Evolutionary conservation across 352 stramenopile species (phyloP).

Genomic region (Globisporangium cylindrosporum): DNA sequence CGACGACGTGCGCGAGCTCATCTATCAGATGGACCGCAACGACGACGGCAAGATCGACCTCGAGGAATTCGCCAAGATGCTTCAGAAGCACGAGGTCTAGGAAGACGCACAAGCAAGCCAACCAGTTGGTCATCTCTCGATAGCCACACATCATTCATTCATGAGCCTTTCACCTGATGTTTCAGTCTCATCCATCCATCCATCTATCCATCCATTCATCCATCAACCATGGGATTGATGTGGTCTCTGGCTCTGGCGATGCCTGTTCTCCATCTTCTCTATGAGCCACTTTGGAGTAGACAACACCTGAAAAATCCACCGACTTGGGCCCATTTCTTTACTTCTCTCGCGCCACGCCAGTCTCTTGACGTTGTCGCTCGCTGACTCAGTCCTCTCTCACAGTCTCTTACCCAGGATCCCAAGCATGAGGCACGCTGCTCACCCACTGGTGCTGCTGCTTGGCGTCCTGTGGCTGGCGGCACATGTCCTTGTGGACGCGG

Average conservation of each 20-base stretch:
- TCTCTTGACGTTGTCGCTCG: neutral
- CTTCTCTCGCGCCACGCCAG: neutral
- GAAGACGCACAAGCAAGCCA: slow-evolving; percentile 6
- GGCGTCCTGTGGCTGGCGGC: neutral
- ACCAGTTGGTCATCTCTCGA: neutral
- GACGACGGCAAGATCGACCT: slow-evolving; percentile 74
- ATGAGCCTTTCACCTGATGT: neutral
- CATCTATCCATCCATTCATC: slow-evolving; percentile 8
- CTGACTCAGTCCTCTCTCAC: neutral
- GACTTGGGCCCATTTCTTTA: slow-evolving; percentile 2
- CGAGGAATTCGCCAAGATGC: slow-evolving; percentile 69
- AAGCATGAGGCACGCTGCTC: neutral
- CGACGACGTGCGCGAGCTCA: slow-evolving; percentile 67
- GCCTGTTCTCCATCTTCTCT: slow-evolving; percentile 18
- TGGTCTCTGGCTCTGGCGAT: slow-evolving; percentile 12
- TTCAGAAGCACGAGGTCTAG: slow-evolving; percentile 65
- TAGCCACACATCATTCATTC: slow-evolving; percentile 5
- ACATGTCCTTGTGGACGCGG: neutral
- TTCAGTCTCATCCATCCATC: slow-evolving; percentile 5
- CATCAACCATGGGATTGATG: slow-evolving; percentile 8
- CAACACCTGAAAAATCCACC: neutral
- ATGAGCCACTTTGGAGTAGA: neutral
- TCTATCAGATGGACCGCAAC: slow-evolving; percentile 77
- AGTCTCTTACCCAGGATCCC: neutral
- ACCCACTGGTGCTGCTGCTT: neutral